These are phyloP conservation scores for Hymenoscyphus fraxineus DNA, from an alignment of 2,329 filamentous ascomycete genomes.

Conservation along the genomic window DNA sequence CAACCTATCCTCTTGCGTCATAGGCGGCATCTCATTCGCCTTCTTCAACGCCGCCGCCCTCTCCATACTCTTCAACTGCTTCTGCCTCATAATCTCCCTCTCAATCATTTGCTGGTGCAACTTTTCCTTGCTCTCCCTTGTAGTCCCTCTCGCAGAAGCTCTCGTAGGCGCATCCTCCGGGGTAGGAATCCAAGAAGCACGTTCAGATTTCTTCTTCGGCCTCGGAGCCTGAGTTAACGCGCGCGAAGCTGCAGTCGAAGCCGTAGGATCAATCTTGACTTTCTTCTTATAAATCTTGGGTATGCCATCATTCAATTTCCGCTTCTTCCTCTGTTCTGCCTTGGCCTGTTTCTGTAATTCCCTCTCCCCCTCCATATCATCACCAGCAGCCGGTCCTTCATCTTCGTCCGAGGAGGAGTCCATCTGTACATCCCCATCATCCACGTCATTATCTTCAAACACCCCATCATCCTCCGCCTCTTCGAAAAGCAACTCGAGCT, in stretches of 20 bases:
- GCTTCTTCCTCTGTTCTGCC: constrained; percentile 69
- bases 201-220: constrained; percentile 67
- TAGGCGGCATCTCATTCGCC: constrained; percentile 69
- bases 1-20: constrained; percentile 84
- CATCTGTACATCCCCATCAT: constrained; percentile 74
- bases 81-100: constrained; percentile 65
- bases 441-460: constrained; percentile 64
- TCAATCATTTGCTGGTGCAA: constrained; percentile 69
- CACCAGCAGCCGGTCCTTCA: constrained; percentile 59
- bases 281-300: constrained; percentile 70
- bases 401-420: constrained; percentile 83
- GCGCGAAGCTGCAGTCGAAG: constrained; percentile 32
- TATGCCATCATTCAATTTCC: constrained; percentile 73
- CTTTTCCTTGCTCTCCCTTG: constrained; percentile 54
- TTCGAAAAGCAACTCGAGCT: constrained; percentile 70
- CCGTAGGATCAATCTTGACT: constrained; percentile 64
- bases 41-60: constrained; percentile 59
- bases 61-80: constrained; percentile 66
- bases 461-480: constrained; percentile 67
- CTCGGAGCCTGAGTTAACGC: constrained; percentile 37
- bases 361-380: constrained; percentile 78
- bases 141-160: constrained; percentile 59
- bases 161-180: constrained; percentile 58
- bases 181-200: constrained; percentile 66
- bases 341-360: constrained; percentile 76